Evolutionary conservation across 2,329 filamentous ascomycete species (phyloP), one percentile per base, ranked within the genome.

Genomic region (Ophiostoma montium): DNA sequence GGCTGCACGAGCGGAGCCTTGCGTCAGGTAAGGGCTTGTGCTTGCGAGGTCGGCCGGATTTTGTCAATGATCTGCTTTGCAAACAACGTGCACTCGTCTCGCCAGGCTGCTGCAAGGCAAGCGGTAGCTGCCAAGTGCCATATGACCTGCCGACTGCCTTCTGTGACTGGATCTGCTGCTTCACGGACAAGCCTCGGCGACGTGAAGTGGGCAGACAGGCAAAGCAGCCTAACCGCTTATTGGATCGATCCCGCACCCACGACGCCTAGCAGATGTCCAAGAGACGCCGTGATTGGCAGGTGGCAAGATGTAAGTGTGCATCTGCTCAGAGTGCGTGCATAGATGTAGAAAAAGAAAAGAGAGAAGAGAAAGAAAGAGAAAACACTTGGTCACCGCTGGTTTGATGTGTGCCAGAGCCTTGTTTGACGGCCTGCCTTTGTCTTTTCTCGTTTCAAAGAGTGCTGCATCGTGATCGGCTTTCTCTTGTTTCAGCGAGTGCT

Each of bases 221-320:
- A 47, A 36, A 38, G 23, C 31, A 31, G 44, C 11, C 46, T 35
- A 30, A 51, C 45, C 43, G 47, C 45, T 50, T 38, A 56, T 55
- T 56, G 54, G 54, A 46, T 45, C 47, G 48, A 52, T 52, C 51
- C 50, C 41, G 47, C 45, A 33, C 50, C 50, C 36, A 44, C 39
- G 8, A n/a, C n/a, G 33, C 45, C 50, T 41, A 31, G 46, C 27
- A 30, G 32, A 39, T 50, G 35, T 27, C n/a, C 36, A 15, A 41
- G 35, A 18, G 31, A 21, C 36, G 15, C 39, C 48, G 43, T 49
- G 50, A 52, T 52, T 54, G 48, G 50, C 19, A 41, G 42, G 12
- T 21, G 27, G 23, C 13, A 19, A 30, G 36, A 30, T 42, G 38
- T 30, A 33, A 36, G 30, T 30, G 32, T 33, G n/a, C 16, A 35